phyloP scores from a whole-genome alignment of 208 protist genomes.

The Trypanosomatidae sp. region DNA sequence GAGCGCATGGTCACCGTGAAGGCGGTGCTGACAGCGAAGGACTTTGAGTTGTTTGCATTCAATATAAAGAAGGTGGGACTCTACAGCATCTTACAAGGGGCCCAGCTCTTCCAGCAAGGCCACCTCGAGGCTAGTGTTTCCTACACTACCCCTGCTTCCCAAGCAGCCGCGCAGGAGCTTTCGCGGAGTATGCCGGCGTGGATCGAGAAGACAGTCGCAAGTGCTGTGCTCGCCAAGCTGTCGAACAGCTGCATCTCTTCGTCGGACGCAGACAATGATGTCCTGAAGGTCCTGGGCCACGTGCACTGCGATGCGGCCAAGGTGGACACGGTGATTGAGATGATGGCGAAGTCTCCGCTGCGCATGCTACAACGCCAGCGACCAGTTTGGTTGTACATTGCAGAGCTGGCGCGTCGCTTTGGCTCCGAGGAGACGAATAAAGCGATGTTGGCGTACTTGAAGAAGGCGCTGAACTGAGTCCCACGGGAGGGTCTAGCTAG shows the following conservation, averaged over 20 bases:
- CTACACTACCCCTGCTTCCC: conserved; percentile 6
- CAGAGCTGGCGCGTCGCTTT: conserved; percentile 45
- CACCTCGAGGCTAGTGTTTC: conserved; percentile 26
- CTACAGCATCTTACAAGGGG: conserved; percentile 59
- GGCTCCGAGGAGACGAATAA: conserved; percentile 34
- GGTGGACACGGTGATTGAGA: conserved; percentile 35
- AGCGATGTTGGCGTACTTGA: conserved; percentile 20
- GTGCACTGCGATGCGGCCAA: conserved; percentile 53
- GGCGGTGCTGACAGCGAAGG: conserved; percentile 20
- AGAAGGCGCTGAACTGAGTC: conserved; percentile 37
- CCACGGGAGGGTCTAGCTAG: neutral
- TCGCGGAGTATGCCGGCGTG: conserved; percentile 28
- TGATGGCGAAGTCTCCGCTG: conserved; percentile 40
- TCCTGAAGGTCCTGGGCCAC: conserved; percentile 61
- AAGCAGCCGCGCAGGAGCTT: conserved; percentile 2
- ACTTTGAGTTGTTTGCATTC: conserved; percentile 36
- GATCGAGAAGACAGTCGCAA: conserved; percentile 41
- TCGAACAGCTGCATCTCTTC: conserved; percentile 14
- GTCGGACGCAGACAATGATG: conserved; percentile 35
- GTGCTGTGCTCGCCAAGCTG: conserved; percentile 32
- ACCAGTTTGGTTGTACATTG: conserved; percentile 42
- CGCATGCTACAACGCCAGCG: conserved; percentile 33
- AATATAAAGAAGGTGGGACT: conserved; percentile 43
- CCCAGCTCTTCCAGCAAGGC: conserved; percentile 33
- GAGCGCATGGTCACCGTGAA: conserved; percentile 53